These are phyloP conservation scores for Tubosaeta sp. DNA, from an alignment of 768 basidiomycete species.

Conservation along the genomic window DNA sequence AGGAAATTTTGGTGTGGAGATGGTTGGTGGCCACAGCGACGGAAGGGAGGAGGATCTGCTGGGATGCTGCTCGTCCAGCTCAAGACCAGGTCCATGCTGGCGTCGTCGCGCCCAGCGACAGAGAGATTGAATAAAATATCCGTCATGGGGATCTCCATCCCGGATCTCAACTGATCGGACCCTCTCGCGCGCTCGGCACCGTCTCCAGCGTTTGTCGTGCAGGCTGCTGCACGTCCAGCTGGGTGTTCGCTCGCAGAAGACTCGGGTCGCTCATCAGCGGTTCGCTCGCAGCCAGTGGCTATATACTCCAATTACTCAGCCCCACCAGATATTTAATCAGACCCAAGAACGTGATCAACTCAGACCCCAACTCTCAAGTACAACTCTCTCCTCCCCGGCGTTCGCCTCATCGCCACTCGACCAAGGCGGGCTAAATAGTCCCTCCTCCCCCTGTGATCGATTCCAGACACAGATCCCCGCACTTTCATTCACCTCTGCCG, in stretches of 20 bases:
- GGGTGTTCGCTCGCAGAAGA: background rate
- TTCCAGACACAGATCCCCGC: constrained; percentile 12
- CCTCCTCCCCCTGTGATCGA: constrained; percentile 10
- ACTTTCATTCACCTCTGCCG: constrained; percentile 15
- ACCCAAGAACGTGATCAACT: constrained; percentile 13
- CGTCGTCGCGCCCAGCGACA: background rate
- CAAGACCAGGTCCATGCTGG: background rate
- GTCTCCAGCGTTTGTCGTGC: constrained; percentile 7
- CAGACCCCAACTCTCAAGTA: constrained; percentile 17
- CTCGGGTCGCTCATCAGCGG: background rate
- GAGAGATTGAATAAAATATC: background rate
- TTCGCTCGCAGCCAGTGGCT: background rate
- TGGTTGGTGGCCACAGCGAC: background rate
- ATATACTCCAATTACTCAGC: constrained; percentile 4
- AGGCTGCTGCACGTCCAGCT: background rate
- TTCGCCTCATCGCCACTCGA: constrained; percentile 2
- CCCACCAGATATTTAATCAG: constrained; percentile 5
- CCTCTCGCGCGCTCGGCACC: constrained; percentile 23
- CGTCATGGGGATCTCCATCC: constrained; percentile 18
- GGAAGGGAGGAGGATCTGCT: background rate
- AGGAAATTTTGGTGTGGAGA: constrained; percentile 23
- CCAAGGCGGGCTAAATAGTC: background rate
- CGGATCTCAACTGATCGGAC: constrained; percentile 30
- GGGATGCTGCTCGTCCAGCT: background rate
- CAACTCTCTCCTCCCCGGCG: background rate